Conservation (phyloP, 495 filamentous ascomycete genomes). For the Lentithecium fluviatile region DNA sequence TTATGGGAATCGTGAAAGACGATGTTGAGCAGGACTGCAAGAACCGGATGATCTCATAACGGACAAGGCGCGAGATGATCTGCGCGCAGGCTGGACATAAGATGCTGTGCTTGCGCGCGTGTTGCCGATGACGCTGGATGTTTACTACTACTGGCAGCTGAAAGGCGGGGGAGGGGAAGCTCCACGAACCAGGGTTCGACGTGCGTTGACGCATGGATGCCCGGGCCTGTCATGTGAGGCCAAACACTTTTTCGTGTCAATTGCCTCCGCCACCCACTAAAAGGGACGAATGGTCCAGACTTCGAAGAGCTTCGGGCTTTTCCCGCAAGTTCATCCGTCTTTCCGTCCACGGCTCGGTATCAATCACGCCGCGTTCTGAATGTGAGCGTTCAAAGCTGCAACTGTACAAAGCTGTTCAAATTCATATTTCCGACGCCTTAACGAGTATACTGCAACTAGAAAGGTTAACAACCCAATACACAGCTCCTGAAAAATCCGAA, state of each 20-base stretch:
- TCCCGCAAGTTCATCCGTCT: too few species aligned
- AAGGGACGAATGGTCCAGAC: too few species aligned
- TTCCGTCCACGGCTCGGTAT: too few species aligned
- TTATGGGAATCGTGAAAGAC: not conserved
- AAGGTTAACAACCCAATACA: too few species aligned
- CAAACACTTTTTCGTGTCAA: not conserved
- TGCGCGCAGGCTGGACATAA: too few species aligned
- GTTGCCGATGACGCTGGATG: constrained; percentile 3
- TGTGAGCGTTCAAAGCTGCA: too few species aligned
- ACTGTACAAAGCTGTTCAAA: too few species aligned
- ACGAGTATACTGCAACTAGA: too few species aligned
- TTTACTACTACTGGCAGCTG: not conserved
- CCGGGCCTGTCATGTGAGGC: constrained; percentile 4
- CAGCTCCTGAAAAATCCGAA: too few species aligned
- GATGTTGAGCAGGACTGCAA: not conserved
- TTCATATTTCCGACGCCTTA: too few species aligned
- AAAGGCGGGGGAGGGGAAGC: constrained; percentile 2
- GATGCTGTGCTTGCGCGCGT: not conserved
- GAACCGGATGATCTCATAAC: constrained; percentile 5
- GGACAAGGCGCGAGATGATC: too few species aligned
- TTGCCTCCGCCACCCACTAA: not conserved
- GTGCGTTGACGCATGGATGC: constrained; percentile 1
- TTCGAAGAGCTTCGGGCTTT: not conserved
- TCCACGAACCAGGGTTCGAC: not conserved
- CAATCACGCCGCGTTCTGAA: too few species aligned